Percentiles rank a stretch among this genome's conserved stretches.
These are phyloP conservation scores for Paracoccidioides lutzii DNA, from an alignment of 2,329 filamentous ascomycete genomes.

Conservation along the genomic window DNA sequence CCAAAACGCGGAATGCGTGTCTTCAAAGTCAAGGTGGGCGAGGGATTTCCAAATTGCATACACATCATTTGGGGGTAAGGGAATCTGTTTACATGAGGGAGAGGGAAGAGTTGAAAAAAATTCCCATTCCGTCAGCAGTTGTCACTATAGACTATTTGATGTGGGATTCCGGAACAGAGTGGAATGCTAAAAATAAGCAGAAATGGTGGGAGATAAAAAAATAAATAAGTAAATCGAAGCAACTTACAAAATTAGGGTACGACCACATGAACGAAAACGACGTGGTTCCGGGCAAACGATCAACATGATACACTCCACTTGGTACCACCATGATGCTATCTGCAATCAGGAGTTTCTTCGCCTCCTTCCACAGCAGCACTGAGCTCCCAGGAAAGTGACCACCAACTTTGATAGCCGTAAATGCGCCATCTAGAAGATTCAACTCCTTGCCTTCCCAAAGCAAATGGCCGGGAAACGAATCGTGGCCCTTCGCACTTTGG, in stretches of 20 bases:
- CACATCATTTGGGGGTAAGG: slow-evolving; percentile 51
- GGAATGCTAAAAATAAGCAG: not conserved
- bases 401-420: slow-evolving; percentile 47
- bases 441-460: slow-evolving; percentile 24
- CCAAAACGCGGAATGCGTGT: slow-evolving; percentile 55
- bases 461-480: slow-evolving; percentile 16
- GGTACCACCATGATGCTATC: slow-evolving; percentile 66
- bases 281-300: slow-evolving; percentile 32
- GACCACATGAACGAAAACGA: slow-evolving; percentile 64
- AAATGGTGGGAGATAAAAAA: slow-evolving; percentile 12
- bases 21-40: slow-evolving; percentile 47
- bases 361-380: slow-evolving; percentile 48
- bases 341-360: slow-evolving; percentile 56
- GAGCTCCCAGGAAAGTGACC: slow-evolving; percentile 70
- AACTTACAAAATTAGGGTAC: slow-evolving; percentile 46
- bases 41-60: slow-evolving; percentile 57
- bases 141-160: not conserved
- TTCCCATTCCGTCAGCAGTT: not conserved
- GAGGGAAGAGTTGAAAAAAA: not conserved
- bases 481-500: slow-evolving; percentile 3
- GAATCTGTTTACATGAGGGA: slow-evolving; percentile 38
- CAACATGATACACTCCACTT: slow-evolving; percentile 18
- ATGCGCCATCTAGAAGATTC: slow-evolving; percentile 19
- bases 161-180: not conserved
- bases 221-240: slow-evolving; percentile 7